Evolutionary conservation across 176 grass and related monocot species (phyloP).

Genomic region (Microstegium vimineum): DNA sequence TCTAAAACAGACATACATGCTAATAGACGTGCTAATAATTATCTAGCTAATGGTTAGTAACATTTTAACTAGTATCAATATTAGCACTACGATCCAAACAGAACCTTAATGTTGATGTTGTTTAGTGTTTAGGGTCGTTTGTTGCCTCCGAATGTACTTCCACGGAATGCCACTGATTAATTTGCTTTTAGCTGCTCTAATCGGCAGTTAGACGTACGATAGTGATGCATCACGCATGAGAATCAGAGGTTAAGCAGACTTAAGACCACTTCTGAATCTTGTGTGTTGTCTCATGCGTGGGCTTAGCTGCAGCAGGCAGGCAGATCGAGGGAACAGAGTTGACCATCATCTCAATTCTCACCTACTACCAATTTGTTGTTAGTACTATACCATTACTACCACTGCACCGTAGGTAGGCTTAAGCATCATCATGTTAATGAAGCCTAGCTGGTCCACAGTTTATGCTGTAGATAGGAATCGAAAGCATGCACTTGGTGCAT

Average conservation of each 20-base stretch:
- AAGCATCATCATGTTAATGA: not conserved
- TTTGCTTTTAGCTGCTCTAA: not conserved
- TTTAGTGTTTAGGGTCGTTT: too few relatives aligned
- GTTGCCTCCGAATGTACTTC: not conserved
- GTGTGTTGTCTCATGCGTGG: not conserved
- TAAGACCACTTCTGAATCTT: not conserved
- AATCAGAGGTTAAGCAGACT: not conserved
- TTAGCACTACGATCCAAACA: too few relatives aligned
- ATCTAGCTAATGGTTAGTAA: too few relatives aligned
- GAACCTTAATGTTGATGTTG: too few relatives aligned
- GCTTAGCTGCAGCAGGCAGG: not conserved
- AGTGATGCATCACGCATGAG: not conserved
- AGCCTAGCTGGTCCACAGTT: not conserved
- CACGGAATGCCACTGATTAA: not conserved
- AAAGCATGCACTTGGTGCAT: not conserved
- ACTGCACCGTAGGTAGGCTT: not conserved
- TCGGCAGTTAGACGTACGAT: not conserved
- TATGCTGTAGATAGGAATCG: not conserved
- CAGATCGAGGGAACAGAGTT: not conserved
- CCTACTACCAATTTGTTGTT: not conserved
- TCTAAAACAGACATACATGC: too few relatives aligned
- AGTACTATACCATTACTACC: too few relatives aligned
- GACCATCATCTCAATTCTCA: not conserved
- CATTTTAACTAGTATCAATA: too few relatives aligned
- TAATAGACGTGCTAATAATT: too few relatives aligned